Base-by-base conservation (phyloP, 345 rosid species). In the Corymbia maculata region DNA sequence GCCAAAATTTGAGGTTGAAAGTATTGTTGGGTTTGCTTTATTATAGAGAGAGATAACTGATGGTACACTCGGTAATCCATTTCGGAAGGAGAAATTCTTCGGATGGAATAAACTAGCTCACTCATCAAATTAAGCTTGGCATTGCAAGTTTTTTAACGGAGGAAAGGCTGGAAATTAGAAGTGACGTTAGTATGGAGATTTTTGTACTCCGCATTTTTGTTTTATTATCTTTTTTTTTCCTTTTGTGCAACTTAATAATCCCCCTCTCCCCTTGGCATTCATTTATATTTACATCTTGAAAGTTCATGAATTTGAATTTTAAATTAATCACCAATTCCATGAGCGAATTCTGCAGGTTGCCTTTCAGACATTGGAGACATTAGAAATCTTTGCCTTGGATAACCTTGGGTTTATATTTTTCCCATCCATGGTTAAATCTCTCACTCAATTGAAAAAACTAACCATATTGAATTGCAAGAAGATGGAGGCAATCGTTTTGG, bases 381-480 rank as follows among this genome's bases (percentile, higher is more conserved):
- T 59, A 5, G 14, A 10, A 28, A 4, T 59, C 14, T 1, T 4
- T 2, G 3, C 1, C 14, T 24, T 26, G 0, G 3, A 2, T 3
- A 26, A 11, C 30, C 32, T 26, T 2, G 0, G 2, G 68, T 61
- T 61, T 61, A 26, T 53, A 1, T 53, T 53, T 53, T 53, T 53
- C 9, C 57, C 57, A 53, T 53, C 57, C 57, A 53, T 53, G 24
- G 2, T 53, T 53, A 19, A 53, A 17, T 16, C 24, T 53, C 24
- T 53, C 4, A 1, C 9, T 2, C 24, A 19, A 6, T 1, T 53
- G 24, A 19, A 9, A 53, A 9, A 17, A 6, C 57, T 53, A 6
- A 53, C 24, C 8, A 0, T 53, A 7, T 7, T 1, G 17, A 5
- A 7, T 2, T 53, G 57, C 57, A 0, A 53, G 8, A 53, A 53